phyloP scores from a whole-genome alignment of 1,284 basidiomycete genomes.

The Apiotrichum gracile region DNA sequence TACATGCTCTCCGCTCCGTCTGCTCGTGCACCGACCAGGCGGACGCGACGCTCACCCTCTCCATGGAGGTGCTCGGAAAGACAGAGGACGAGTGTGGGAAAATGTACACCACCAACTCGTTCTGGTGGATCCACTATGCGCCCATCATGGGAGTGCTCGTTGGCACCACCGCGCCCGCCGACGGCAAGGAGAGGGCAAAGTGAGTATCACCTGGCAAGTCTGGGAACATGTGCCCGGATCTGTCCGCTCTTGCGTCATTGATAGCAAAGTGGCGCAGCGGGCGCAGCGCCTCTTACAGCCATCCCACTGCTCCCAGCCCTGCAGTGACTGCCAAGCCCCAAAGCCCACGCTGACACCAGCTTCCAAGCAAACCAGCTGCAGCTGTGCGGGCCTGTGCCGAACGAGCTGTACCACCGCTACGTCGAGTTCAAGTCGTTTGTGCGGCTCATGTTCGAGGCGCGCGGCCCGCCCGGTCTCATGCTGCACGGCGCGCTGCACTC shows the following conservation, averaged over 20 bases:
- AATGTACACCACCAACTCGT: conserved; percentile 49
- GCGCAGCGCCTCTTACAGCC: no score
- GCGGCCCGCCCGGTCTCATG: conserved; percentile 46
- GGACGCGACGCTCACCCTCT: conserved; percentile 25
- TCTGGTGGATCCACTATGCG: conserved; percentile 43
- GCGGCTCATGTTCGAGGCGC: conserved; percentile 48
- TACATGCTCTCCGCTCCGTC: not conserved
- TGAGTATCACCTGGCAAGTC: conserved; percentile 18
- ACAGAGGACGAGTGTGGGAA: conserved; percentile 45
- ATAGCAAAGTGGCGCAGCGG: no score
- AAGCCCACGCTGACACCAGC: conserved; percentile 28
- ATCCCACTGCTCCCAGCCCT: no score
- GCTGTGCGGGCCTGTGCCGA: conserved; percentile 50
- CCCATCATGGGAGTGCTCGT: conserved; percentile 39
- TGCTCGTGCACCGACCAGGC: not conserved
- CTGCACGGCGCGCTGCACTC: conserved; percentile 49
- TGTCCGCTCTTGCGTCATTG: no score
- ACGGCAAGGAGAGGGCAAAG: conserved; percentile 28
- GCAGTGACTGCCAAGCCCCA: no score
- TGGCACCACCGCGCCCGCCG: conserved; percentile 28
- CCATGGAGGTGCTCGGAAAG: conserved; percentile 46
- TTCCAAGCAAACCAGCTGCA: conserved; percentile 53
- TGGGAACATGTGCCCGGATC: no score
- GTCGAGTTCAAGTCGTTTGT: conserved; percentile 52
- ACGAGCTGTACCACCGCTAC: conserved; percentile 50